Evolutionary conservation across 768 basidiomycete species (phyloP).

Genomic region (Sporobolomyces roseus): DNA sequence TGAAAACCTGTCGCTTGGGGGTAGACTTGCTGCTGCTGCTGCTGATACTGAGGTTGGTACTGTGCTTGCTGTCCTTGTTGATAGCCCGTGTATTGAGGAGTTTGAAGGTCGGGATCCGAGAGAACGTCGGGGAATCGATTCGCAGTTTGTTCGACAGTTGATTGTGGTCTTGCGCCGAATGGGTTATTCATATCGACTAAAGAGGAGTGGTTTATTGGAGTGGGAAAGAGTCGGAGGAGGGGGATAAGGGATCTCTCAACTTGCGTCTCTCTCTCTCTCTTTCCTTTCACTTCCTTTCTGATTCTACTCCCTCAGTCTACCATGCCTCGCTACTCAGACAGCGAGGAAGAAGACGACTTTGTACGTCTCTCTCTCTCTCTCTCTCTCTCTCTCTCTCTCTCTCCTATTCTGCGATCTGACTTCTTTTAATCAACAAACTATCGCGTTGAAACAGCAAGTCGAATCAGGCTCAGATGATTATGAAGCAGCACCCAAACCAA

Average conservation of each 20-base stretch:
- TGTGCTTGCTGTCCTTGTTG: constrained; percentile 4
- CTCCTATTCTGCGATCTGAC: too few relatives aligned
- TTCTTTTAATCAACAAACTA: too few relatives aligned
- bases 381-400: neutral
- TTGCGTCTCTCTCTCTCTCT: neutral
- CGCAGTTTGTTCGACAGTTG: constrained; percentile 11
- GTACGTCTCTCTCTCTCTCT: constrained; percentile 1
- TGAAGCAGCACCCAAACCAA: constrained; percentile 15
- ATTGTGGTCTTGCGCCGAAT: neutral
- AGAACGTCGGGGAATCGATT: constrained; percentile 28
- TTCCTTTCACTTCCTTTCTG: neutral
- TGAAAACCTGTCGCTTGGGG: constrained; percentile 14
- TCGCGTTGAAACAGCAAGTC: neutral
- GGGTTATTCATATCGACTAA: constrained; percentile 28
- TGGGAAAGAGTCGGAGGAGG: neutral
- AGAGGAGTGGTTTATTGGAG: neutral
- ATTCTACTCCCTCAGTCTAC: neutral
- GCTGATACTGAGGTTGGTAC: neutral
- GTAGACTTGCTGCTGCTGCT: neutral
- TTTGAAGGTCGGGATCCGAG: neutral
- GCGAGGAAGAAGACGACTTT: constrained; percentile 29
- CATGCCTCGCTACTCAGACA: constrained; percentile 22
- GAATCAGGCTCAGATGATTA: constrained; percentile 18
- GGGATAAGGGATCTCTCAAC: too few relatives aligned
- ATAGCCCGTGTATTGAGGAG: neutral